A percentile compares a stretch with the other conserved stretches of the same genome.
These are phyloP conservation scores for Wallacemonas sp. DNA, from an alignment of 208 protist species.

Conservation along the genomic window DNA sequence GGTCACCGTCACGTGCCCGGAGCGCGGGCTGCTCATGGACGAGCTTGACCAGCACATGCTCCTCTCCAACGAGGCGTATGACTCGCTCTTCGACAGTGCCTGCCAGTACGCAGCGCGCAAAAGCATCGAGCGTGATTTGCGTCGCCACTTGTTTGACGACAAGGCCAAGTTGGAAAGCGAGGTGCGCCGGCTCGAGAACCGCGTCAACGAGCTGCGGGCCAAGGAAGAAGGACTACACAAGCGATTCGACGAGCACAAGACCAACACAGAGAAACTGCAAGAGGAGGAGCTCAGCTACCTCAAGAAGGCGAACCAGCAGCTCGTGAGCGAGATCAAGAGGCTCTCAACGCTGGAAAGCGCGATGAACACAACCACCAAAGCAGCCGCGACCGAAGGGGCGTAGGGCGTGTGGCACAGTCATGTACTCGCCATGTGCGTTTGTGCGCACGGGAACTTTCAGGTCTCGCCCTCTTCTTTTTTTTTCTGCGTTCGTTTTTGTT, in stretches of 20 bases:
- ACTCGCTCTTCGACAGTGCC: constrained; percentile 80
- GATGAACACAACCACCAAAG: constrained; percentile 12
- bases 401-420: too few relatives aligned
- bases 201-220: constrained; percentile 79
- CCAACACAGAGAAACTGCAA: constrained; percentile 57
- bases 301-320: constrained; percentile 82
- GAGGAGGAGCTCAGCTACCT: constrained; percentile 88
- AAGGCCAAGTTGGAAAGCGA: constrained; percentile 73
- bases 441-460: too few relatives aligned
- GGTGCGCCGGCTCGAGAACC: constrained; percentile 82
- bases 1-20: constrained; percentile 80
- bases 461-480: neutral
- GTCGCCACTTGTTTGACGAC: constrained; percentile 59
- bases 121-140: constrained; percentile 81
- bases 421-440: too few relatives aligned
- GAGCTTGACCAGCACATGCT: constrained; percentile 62
- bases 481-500: neutral
- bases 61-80: constrained; percentile 77
- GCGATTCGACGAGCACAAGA: constrained; percentile 84
- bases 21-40: constrained; percentile 78
- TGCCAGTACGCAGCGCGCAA: constrained; percentile 88
- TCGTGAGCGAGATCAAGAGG: constrained; percentile 89
- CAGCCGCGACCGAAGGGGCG: neutral
- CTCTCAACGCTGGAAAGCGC: constrained; percentile 55
- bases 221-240: constrained; percentile 79